Conservation (phyloP, 345 rosid species). For the Durio zibethinus region DNA sequence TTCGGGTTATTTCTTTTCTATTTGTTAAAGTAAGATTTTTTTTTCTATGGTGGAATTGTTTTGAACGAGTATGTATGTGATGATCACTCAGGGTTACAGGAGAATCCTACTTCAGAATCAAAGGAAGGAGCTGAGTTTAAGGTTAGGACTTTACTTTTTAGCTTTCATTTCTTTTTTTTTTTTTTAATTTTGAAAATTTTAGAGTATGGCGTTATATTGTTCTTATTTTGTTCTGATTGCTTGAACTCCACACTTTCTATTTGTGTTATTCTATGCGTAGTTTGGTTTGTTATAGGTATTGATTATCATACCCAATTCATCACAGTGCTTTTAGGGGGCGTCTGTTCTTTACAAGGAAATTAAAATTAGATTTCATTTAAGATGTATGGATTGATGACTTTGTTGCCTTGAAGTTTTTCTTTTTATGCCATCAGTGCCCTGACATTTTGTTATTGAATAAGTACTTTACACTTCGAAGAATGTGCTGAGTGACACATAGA, state of each 20-base stretch:
- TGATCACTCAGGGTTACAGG: conserved; percentile 4
- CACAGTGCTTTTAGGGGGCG: not conserved
- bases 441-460: not conserved
- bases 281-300: not conserved
- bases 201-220: not conserved
- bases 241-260: not conserved
- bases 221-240: not conserved
- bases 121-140: not conserved
- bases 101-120: not conserved
- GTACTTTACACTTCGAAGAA: not conserved
- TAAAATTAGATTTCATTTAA: not conserved
- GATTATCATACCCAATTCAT: not conserved
- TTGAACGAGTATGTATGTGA: not conserved
- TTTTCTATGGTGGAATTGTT: not conserved
- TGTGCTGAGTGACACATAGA: not conserved
- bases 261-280: not conserved
- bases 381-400: not conserved
- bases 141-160: not conserved
- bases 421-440: not conserved
- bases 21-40: not conserved
- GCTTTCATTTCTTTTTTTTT: not conserved
- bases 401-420: not conserved
- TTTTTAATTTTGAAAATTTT: not conserved
- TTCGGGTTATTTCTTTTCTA: not conserved
- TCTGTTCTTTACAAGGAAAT: not conserved